Base-by-base conservation (phyloP, 106 monocot species). In the Apostasia ramifera region DNA sequence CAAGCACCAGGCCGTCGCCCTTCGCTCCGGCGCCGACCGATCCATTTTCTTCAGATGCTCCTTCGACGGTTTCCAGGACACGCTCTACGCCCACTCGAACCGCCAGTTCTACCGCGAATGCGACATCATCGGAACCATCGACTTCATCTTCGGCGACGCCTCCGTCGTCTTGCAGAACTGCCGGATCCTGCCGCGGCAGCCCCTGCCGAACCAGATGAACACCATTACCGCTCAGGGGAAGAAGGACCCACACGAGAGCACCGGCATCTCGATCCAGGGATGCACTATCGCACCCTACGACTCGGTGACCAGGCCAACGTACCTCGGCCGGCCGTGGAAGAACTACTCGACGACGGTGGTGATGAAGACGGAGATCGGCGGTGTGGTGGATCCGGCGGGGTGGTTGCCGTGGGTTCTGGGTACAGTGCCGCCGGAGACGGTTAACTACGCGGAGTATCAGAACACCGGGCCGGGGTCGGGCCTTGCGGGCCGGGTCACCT, bases 291-390 rank as follows among this genome's bases (percentile, higher is more conserved):
- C 40, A 8, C 53, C 69, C 3, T 42, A 26, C 8, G 66, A 75
- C 2, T 14, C 73, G 45, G 26, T 3, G 26, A 6, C 63, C 8
- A 61, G 44, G 37, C 52, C 37, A 14, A 62, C 48, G 1, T 84
- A 57, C 44, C 77, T 84, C 0, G 80, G 84, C 0, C 40, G 80
- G 61, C 84, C 80, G 1, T 84, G 84, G 76, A 76, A 72, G 48
- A 13, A n/a, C 2, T 77, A 80, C 26, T 62, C 79, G 12, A 68
- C 68, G 4, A 77, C 73, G 3, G 80, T 84, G 13, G 68, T 76
- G 42, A 66, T 84, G 80, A 11, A 52, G 15, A 49, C 76, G 9
- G 41, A 1, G 14, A 8, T 84, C 14, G 59, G 42, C 2, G 60
- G 41, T 1, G 3, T 80, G 12, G 41, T 84, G 5, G 15, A 55